Conservation (phyloP, 257 asterid genomes). For the Fraxinus anomala region DNA sequence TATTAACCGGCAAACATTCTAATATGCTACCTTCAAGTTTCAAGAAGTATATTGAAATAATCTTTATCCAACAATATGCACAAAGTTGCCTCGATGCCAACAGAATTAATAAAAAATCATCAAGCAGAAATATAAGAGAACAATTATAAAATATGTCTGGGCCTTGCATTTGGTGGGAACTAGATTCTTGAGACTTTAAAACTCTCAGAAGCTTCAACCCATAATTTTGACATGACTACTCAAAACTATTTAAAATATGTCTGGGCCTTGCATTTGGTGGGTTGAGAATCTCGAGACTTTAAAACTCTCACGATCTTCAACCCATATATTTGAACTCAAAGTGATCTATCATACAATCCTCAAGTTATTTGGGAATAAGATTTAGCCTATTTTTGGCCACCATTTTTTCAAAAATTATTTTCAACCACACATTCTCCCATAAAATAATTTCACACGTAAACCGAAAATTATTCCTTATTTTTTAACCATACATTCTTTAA, state of each 20-base stretch:
- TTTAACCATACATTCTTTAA: no score
- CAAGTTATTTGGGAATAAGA: background rate
- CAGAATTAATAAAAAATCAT: background rate
- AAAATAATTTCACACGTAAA: no score
- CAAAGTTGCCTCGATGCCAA: background rate
- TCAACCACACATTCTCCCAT: no score
- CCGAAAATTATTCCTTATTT: no score
- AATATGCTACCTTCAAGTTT: background rate
- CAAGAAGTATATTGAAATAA: background rate
- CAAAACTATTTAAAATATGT: background rate
- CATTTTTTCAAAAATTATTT: no score
- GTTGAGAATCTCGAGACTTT: background rate
- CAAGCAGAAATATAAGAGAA: background rate
- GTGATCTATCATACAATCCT: background rate
- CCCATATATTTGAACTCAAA: background rate
- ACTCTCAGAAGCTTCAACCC: conserved; percentile 6
- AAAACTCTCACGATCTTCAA: background rate
- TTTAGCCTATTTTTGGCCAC: background rate
- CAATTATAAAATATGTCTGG: background rate
- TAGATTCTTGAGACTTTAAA: conserved; percentile 1
- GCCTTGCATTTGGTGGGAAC: background rate
- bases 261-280: background rate
- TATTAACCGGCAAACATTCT: background rate
- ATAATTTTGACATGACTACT: background rate
- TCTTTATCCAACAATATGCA: background rate